Conservation (phyloP, 169 alveolate species). For the Plasmodium coatneyi region DNA sequence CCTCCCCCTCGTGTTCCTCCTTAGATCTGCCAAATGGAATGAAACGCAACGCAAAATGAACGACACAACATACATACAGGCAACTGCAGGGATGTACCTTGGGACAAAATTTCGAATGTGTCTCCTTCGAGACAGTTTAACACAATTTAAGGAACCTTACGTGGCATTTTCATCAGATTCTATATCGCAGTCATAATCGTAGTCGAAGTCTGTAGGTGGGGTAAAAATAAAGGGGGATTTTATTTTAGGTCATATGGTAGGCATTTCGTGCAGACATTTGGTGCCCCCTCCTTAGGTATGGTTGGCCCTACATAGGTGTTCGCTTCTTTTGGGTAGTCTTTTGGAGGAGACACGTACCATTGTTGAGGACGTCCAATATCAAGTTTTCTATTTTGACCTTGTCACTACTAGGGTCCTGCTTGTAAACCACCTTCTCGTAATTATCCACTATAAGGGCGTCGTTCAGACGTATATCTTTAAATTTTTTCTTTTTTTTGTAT, state of each 20-base stretch:
- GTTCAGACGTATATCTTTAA: constrained; percentile 28
- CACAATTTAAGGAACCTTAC: neutral
- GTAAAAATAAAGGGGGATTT: neutral
- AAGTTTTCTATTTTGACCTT: constrained; percentile 38
- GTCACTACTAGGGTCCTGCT: constrained; percentile 50
- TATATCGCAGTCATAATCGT: constrained; percentile 7
- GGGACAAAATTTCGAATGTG: neutral
- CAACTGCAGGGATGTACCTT: neutral
- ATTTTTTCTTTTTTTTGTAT: constrained; percentile 15
- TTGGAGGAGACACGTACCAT: constrained; percentile 10
- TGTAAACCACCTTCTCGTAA: constrained; percentile 33
- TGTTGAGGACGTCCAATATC: constrained; percentile 50
- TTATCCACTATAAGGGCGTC: constrained; percentile 31
- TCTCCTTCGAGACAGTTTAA: neutral
- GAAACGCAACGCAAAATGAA: neutral
- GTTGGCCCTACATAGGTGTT: neutral
- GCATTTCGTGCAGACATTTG: neutral
- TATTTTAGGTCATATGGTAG: neutral
- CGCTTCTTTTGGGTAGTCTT: neutral
- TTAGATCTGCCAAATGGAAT: neutral
- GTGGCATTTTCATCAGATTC: constrained; percentile 12
- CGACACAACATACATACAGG: neutral
- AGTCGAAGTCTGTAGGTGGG: neutral
- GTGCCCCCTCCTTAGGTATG: neutral
- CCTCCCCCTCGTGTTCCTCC: neutral